Base-by-base conservation (phyloP, 1,284 basidiomycete genomes). In the Malassezia equina region DNA sequence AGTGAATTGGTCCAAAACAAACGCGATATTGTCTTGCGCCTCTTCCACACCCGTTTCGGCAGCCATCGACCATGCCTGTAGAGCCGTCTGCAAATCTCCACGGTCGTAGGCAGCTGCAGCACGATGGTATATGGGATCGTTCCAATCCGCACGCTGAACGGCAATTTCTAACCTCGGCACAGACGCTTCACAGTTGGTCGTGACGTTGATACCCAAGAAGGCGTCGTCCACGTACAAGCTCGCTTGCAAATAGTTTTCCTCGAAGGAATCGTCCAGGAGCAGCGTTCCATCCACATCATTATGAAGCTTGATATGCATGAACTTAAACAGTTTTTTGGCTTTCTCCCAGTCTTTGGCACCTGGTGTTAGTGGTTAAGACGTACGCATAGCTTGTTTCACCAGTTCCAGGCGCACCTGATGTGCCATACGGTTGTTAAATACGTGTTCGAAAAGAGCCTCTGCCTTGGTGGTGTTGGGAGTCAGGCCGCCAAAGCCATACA, bases 21-120 rank as follows among this genome's bases (percentile, higher is more conserved):
- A 94, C 0, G 91, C 94, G 9, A 99, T 78, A 68, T 98, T 98
- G 75, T 91, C 96, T 78, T 96, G 91, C 2, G 89, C 93, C 32
- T 85, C 81, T 75, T 98, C 93, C 49, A 82, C 85, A 0, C 94
- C 94, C 61, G 87, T 79, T 77, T 98, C 69, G 12, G 63, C 94
- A 4, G 89, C 89, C 31, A 90, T 86, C 50, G 94, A 81, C 85
- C 87, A 90, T n/a, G 63, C 66, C 1, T 67, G 58, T 13, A 74
- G 51, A 4, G 71, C 68, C 19, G 61, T 65, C 8, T 55, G 47
- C 13, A 46, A 39, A 24, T 70, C 57, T 6, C 65, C 62, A n/a
- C 62, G 61, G n/a, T 61, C 53, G 65, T 66, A 69, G 2, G 71
- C 71, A 13, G 64, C 60, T 45, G 70, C 67, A 5, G 65, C 71